Base-by-base conservation (phyloP, 2,329 filamentous ascomycete genomes). In the Amauroascus niger region DNA sequence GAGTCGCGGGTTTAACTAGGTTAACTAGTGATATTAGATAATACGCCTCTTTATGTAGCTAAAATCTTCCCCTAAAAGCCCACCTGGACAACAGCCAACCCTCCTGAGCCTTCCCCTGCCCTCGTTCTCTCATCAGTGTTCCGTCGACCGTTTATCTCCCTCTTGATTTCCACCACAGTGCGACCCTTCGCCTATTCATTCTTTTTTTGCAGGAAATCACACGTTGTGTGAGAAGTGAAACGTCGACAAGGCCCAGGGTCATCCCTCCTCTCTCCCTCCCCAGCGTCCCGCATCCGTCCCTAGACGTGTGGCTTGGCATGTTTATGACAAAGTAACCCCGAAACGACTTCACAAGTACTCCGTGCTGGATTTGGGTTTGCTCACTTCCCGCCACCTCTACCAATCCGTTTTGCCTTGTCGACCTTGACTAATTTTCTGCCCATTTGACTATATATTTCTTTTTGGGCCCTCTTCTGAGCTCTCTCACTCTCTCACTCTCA, bases 141-240 rank as follows among this genome's bases (percentile, higher is more conserved):
- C n/a, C n/a, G n/a, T n/a, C n/a, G n/a, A n/a, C n/a, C n/a, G n/a
- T n/a, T n/a, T n/a, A n/a, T n/a, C n/a, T n/a, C n/a, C n/a, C n/a
- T n/a, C n/a, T n/a, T n/a, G n/a, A n/a, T n/a, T n/a, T n/a, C n/a
- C n/a, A n/a, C n/a, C n/a, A n/a, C 28, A 20, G 47, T 40, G 33
- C 22, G n/a, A 39, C 45, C n/a, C 30, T 16, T 48, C 45, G 45
- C 18, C 30, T 48, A 24, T 35, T 48, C 18, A 48, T 35, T 48
- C 45, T 33, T 33, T 33, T 16, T 11, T 18, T 40, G 26, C 26
- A 6, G n/a, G 11, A 13, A 45, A 44, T 52, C 40, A 45, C 50
- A 52, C 50, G 14, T 46, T 22, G 50, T 22, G 50, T 30, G 41
- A 46, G 37, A n/a, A 26, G 18, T 52, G 40, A 52, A 45, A 45